A percentile compares a stretch with the other conserved stretches of the same genome.
Evolutionary conservation across 345 rosid genomes (phyloP).

Genomic region (Syzygium oleosum): DNA sequence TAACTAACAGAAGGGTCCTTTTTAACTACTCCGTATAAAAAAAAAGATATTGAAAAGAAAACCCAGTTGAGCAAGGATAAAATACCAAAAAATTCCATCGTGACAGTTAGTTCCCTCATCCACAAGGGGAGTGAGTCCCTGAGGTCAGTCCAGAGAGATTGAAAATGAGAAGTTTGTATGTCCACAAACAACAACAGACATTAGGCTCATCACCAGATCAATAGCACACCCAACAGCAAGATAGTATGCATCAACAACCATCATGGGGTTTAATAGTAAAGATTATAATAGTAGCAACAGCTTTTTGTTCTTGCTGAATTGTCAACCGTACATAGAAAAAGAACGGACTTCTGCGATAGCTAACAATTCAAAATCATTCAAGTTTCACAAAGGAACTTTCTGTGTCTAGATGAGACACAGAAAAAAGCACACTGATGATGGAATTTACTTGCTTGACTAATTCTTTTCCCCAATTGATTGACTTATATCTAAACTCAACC

Average conservation of each 20-base stretch:
- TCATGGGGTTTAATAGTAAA: too few relatives aligned
- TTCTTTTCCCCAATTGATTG: background rate
- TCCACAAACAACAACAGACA: slow-evolving; percentile 42
- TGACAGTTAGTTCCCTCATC: background rate
- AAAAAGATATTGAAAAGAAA: background rate
- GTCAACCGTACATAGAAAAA: background rate
- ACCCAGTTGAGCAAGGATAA: background rate
- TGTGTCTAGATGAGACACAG: background rate
- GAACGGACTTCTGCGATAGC: background rate
- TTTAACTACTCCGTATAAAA: background rate
- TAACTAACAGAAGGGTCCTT: background rate
- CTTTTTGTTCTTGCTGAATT: background rate
- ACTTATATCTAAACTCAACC: background rate
- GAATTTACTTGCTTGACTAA: too few relatives aligned
- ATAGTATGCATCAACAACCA: background rate
- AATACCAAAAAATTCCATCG: background rate
- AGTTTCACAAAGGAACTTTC: background rate
- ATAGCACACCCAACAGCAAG: background rate
- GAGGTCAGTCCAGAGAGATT: slow-evolving; percentile 32
- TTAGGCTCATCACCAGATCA: slow-evolving; percentile 10
- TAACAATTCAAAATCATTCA: background rate
- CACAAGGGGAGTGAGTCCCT: slow-evolving; percentile 18
- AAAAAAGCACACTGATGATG: background rate
- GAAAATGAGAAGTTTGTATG: slow-evolving; percentile 46
- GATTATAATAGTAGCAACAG: too few relatives aligned